Conservation (phyloP, 768 basidiomycete genomes). For the Hericium erinaceus region DNA sequence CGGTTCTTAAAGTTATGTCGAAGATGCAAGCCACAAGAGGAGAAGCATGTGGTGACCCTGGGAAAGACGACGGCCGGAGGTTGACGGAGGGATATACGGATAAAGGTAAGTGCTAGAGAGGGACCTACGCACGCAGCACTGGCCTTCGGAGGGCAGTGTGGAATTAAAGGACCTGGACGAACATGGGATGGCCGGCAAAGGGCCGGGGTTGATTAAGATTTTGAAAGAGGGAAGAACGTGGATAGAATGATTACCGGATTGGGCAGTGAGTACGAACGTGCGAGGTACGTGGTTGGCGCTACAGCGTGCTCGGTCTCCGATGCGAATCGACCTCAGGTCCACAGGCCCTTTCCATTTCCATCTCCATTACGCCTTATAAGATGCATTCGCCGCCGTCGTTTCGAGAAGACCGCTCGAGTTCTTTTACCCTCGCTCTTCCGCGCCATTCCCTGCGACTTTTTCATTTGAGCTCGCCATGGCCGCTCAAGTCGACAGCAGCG, state of each 20-base stretch:
- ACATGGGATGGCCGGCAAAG: background rate
- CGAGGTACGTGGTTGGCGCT: background rate
- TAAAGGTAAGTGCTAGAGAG: too few relatives aligned
- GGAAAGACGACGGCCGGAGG: too few relatives aligned
- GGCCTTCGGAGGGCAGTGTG: too few relatives aligned
- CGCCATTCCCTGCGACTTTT: background rate
- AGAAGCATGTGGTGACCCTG: too few relatives aligned
- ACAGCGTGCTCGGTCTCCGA: background rate
- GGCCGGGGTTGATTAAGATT: background rate
- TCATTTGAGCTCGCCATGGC: background rate
- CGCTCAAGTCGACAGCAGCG: background rate
- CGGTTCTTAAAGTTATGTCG: too few relatives aligned
- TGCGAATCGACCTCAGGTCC: background rate
- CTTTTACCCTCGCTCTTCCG: background rate
- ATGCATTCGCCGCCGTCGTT: background rate
- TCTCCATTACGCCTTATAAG: constrained; percentile 3
- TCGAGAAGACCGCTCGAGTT: background rate
- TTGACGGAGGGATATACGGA: too few relatives aligned
- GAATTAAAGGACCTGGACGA: background rate
- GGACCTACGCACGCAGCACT: too few relatives aligned
- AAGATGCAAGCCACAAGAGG: too few relatives aligned
- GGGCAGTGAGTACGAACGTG: constrained; percentile 7
- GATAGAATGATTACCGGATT: background rate
- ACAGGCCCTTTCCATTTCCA: background rate
- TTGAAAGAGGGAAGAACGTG: background rate